These are phyloP conservation scores for Fusarium sp. DNA, from an alignment of 2,329 filamentous ascomycete species.

Conservation along the genomic window DNA sequence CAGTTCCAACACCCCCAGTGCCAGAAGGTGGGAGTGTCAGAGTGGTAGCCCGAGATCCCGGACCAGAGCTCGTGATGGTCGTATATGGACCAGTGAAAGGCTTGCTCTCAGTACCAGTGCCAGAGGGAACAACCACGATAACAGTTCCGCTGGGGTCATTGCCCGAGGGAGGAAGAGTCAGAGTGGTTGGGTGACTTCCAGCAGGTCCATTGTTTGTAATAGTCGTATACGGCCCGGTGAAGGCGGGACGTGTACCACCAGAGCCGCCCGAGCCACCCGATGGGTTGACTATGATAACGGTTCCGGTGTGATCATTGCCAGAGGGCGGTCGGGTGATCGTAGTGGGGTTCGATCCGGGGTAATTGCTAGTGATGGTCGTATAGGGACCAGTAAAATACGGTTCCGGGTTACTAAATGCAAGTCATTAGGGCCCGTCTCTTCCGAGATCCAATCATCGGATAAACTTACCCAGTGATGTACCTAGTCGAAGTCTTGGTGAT, in stretches of 20 bases:
- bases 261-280: neutral
- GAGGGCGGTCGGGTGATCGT: neutral
- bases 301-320: neutral
- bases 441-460: accelerated
- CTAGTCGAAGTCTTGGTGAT: neutral
- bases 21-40: neutral
- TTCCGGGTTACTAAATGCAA: neutral
- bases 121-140: neutral
- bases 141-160: neutral
- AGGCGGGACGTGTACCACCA: neutral
- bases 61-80: neutral
- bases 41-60: neutral
- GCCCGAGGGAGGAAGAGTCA: neutral
- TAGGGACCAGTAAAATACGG: neutral
- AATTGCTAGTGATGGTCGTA: neutral
- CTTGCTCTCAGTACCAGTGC: neutral
- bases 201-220: neutral
- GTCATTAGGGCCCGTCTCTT: too few relatives aligned
- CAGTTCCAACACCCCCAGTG: neutral
- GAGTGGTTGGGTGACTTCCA: neutral
- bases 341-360: neutral
- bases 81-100: neutral
- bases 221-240: neutral
- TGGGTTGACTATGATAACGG: neutral
- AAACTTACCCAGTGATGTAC: neutral